Conservation (phyloP, 2,329 filamentous ascomycete species). For the Aspergillus pseudoglaucus region DNA sequence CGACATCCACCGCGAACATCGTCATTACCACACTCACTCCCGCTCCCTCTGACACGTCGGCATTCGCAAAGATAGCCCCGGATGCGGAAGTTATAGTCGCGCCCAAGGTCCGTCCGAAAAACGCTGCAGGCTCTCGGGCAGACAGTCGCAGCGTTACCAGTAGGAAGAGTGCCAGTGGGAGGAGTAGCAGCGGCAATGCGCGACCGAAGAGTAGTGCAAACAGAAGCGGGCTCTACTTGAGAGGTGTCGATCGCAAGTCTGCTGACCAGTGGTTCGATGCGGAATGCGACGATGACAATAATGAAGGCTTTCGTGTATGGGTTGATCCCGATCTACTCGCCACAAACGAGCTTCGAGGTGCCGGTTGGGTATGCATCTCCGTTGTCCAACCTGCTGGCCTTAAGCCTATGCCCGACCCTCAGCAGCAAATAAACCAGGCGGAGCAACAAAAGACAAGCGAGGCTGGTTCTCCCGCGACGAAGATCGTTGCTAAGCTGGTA, state of each 20-base stretch:
- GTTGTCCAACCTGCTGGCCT: constrained; percentile 76
- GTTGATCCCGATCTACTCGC: constrained; percentile 71
- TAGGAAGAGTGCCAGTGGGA: constrained; percentile 62
- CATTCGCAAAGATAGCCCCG: constrained; percentile 87
- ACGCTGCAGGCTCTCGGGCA: constrained; percentile 54
- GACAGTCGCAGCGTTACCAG: constrained; percentile 76
- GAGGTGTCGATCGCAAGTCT: constrained; percentile 66
- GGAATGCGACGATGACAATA: constrained; percentile 49
- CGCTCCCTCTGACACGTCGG: constrained; percentile 56
- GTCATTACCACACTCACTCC: constrained; percentile 78
- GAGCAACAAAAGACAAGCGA: constrained; percentile 55
- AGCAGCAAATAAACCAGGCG: constrained; percentile 61
- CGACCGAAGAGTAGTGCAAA: constrained; percentile 50
- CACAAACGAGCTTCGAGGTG: constrained; percentile 65
- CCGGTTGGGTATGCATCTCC: constrained; percentile 74
- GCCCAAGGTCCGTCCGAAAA: constrained; percentile 75
- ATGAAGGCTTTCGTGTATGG: constrained; percentile 67
- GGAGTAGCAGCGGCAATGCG: constrained; percentile 67
- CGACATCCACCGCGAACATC: constrained; percentile 91
- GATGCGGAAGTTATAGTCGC: constrained; percentile 97
- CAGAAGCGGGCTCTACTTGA: constrained; percentile 58
- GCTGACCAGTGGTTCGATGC: constrained; percentile 73
- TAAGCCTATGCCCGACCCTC: constrained; percentile 62
- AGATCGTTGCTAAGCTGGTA: constrained; percentile 67
- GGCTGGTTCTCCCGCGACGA: constrained; percentile 53